phyloP scores from a whole-genome alignment of 768 basidiomycete genomes.

The Pleurotus tuoliensis region DNA sequence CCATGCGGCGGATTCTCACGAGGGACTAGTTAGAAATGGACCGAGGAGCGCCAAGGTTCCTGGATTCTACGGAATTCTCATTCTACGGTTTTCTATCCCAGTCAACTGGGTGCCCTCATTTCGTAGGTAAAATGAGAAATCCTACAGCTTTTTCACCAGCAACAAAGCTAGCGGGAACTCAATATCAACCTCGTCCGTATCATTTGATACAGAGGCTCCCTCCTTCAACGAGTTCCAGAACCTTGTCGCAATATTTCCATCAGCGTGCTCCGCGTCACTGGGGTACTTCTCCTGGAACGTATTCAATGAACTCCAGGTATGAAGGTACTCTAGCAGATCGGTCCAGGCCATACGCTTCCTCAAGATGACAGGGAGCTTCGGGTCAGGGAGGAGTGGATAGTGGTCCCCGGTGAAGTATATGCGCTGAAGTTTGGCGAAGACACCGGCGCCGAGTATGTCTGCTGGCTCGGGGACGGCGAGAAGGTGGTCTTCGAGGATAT shows the following conservation, averaged over 20 bases:
- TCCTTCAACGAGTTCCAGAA: conserved; percentile 56
- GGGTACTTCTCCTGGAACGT: conserved; percentile 63
- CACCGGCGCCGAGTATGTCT: conserved; percentile 24
- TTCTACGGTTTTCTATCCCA: no score
- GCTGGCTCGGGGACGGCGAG: conserved; percentile 60
- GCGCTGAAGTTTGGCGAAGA: conserved; percentile 42
- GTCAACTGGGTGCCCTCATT: no score
- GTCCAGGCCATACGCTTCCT: conserved; percentile 59
- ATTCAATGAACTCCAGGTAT: conserved; percentile 68
- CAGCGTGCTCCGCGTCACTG: conserved; percentile 40
- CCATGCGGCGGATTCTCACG: no score
- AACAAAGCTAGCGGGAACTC: conserved; percentile 52
- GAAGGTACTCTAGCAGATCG: conserved; percentile 62
- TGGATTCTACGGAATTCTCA: no score
- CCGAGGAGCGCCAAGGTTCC: no score
- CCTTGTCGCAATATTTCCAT: conserved; percentile 62
- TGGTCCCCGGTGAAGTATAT: conserved; percentile 54
- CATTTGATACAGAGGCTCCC: conserved; percentile 27
- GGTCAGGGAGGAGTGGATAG: conserved; percentile 32
- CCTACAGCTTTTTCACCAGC: conserved; percentile 24
- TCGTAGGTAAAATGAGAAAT: no score
- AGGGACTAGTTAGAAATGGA: no score
- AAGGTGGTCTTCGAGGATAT: conserved; percentile 68
- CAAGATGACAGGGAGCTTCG: conserved; percentile 46
- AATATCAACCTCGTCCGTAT: conserved; percentile 36